A percentile compares a stretch with the other conserved stretches of the same genome.
Evolutionary conservation across 2,329 filamentous ascomycete genomes (phyloP).

Genomic region (Annulohypoxylon truncatum): DNA sequence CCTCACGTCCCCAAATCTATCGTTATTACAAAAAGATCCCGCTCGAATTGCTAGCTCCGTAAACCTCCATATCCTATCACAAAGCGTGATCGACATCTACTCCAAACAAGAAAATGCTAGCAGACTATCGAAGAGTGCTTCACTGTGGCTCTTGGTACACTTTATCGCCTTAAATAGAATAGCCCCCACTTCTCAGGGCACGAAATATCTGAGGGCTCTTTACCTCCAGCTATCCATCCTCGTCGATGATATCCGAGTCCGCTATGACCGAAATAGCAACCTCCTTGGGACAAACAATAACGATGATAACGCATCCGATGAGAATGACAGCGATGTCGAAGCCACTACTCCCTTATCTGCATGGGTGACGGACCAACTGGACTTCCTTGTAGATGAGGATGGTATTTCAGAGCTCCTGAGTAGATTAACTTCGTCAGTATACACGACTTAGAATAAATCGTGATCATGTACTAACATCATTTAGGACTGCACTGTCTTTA

Average conservation of each 20-base stretch:
- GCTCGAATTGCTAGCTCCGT: constrained; percentile 53
- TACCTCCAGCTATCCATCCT: constrained; percentile 66
- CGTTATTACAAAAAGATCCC: constrained; percentile 57
- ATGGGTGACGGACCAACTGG: constrained; percentile 74
- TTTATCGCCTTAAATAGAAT: constrained; percentile 68
- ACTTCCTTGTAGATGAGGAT: constrained; percentile 78
- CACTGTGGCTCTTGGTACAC: constrained; percentile 75
- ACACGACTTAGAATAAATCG: constrained; percentile 40
- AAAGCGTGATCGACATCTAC: constrained; percentile 55
- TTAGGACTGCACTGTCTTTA: constrained; percentile 48
- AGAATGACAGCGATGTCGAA: constrained; percentile 51
- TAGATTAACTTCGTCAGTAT: constrained; percentile 54
- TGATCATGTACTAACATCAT: constrained; percentile 41
- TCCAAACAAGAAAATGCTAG: constrained; percentile 40
- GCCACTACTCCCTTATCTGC: constrained; percentile 55
- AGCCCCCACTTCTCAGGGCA: constrained; percentile 41
- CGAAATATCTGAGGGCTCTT: constrained; percentile 61
- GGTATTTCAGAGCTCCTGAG: constrained; percentile 74
- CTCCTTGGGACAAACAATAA: constrained; percentile 48
- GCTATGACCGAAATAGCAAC: constrained; percentile 45
- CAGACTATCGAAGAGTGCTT: constrained; percentile 53
- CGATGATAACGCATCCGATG: constrained; percentile 56
- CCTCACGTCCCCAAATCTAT: constrained; percentile 50
- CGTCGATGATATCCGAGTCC: constrained; percentile 62
- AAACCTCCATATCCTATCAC: constrained; percentile 55